Percentiles rank a stretch among this genome's conserved stretches.
Evolutionary conservation across 805 yeast genomes (phyloP).

Genomic region (Cyberlindnera xylosilytica): DNA sequence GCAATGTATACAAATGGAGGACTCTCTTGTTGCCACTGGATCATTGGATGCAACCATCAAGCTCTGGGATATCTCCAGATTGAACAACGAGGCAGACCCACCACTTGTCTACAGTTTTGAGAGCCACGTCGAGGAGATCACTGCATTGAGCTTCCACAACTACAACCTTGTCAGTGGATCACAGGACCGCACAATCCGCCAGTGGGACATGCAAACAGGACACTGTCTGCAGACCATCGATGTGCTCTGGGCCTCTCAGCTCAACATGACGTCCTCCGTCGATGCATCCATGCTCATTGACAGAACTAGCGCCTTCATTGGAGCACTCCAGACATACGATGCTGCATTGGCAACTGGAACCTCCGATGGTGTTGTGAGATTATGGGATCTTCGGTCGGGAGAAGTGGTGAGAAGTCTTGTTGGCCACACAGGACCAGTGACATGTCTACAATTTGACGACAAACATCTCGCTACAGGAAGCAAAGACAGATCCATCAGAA

Average conservation of each 20-base stretch:
- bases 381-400: conserved; percentile 76
- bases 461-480: conserved; percentile 61
- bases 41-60: conserved; percentile 61
- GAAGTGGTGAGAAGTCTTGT: conserved; percentile 56
- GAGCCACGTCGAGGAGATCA: conserved; percentile 64
- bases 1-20: conserved; percentile 56
- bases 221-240: conserved; percentile 69
- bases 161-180: conserved; percentile 65
- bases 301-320: conserved; percentile 43
- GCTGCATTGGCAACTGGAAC: conserved; percentile 81
- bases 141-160: conserved; percentile 55
- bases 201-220: conserved; percentile 70
- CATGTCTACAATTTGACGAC: conserved; percentile 69
- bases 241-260: conserved; percentile 54
- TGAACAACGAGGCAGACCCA: conserved; percentile 24
- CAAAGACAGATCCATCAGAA: conserved; percentile 56
- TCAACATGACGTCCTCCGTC: conserved; percentile 16
- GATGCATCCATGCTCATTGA: conserved; percentile 15
- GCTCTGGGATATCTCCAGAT: conserved; percentile 51
- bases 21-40: conserved; percentile 49
- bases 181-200: conserved; percentile 66
- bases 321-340: conserved; percentile 67
- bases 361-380: conserved; percentile 67
- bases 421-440: conserved; percentile 71
- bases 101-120: conserved; percentile 49